These are phyloP conservation scores for Megacollybia marginata DNA, from an alignment of 768 basidiomycete genomes.

Conservation along the genomic window DNA sequence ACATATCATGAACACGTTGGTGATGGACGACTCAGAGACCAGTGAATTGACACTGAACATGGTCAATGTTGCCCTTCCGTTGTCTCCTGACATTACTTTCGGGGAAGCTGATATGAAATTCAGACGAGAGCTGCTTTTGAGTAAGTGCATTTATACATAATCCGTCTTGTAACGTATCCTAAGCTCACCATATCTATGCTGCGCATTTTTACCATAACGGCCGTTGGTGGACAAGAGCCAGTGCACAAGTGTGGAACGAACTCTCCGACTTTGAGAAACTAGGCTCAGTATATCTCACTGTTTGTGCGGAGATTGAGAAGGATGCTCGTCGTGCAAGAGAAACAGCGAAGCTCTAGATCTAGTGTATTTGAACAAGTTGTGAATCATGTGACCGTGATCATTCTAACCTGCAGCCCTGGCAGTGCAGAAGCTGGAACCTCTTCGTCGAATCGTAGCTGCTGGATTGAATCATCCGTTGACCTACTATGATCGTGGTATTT, in stretches of 20 bases:
- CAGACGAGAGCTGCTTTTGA: constrained; percentile 19
- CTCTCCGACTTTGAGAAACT: constrained; percentile 15
- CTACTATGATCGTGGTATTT: neutral
- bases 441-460: no score
- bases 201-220: constrained; percentile 28
- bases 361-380: no score
- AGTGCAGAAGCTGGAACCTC: no score
- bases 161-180: no score
- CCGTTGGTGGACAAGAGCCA: constrained; percentile 32
- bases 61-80: constrained; percentile 35
- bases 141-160: constrained; percentile 17
- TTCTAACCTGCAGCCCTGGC: no score
- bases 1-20: constrained; percentile 48
- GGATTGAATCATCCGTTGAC: no score
- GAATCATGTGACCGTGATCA: no score
- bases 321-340: no score
- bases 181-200: constrained; percentile 1
- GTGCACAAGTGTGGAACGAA: constrained; percentile 35
- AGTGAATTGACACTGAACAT: constrained; percentile 61
- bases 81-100: constrained; percentile 16
- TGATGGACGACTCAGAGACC: constrained; percentile 44
- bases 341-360: no score
- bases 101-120: constrained; percentile 16
- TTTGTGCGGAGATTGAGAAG: neutral
- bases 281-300: neutral